Evolutionary conservation across 768 basidiomycete genomes (phyloP).

Genomic region (Tricholomella constricta): DNA sequence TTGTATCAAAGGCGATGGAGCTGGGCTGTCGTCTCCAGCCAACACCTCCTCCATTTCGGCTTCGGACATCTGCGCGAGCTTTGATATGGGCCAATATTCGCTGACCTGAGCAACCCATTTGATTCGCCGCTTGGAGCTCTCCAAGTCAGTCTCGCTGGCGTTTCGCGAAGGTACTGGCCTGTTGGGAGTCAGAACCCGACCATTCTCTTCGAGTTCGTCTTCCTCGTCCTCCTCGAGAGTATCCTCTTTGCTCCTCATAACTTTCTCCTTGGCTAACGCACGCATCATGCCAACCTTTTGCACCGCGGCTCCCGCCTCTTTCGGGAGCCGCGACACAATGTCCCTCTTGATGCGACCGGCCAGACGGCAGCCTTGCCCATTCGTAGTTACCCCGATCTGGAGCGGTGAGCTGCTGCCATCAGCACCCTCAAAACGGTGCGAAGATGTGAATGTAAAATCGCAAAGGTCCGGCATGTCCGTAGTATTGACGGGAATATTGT

Average conservation of each 20-base stretch:
- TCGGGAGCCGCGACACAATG: conserved; percentile 73
- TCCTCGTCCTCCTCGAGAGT: conserved; percentile 26
- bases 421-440: conserved; percentile 74
- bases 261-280: conserved; percentile 39
- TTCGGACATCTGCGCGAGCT: conserved; percentile 67
- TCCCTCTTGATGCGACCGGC: conserved; percentile 80
- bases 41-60: conserved; percentile 70
- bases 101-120: conserved; percentile 95
- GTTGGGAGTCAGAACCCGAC: conserved; percentile 60
- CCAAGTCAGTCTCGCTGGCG: conserved; percentile 38
- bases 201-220: conserved; percentile 57
- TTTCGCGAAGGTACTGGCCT: conserved; percentile 61
- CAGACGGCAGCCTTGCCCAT: conserved; percentile 88
- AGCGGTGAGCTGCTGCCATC: conserved; percentile 49
- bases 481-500: conserved; percentile 79
- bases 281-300: conserved; percentile 73
- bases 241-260: conserved; percentile 12
- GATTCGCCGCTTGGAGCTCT: conserved; percentile 67
- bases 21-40: conserved; percentile 33
- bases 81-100: conserved; percentile 91
- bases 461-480: conserved; percentile 85
- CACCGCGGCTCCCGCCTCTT: conserved; percentile 73
- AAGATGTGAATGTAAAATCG: conserved; percentile 86
- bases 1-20: conserved; percentile 14
- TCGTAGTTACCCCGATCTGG: conserved; percentile 86